Conservation (phyloP, 2,329 filamentous ascomycete genomes). For the Fusarium nygamai region DNA sequence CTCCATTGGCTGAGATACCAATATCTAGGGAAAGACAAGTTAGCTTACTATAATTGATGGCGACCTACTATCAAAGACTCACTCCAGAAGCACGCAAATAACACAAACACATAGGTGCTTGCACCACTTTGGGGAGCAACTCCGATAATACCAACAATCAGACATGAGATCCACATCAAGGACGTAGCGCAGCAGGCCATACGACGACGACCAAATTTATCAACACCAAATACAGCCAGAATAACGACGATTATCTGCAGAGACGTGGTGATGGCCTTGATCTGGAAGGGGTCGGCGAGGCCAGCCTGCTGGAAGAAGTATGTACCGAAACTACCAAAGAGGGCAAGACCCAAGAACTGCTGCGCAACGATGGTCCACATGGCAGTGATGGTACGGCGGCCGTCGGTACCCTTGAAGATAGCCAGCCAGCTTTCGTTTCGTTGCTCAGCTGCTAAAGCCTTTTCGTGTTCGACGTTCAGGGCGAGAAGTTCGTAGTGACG, state of each 20-base stretch:
- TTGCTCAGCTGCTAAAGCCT: slow-evolving; percentile 32
- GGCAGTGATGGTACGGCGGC: slow-evolving; percentile 44
- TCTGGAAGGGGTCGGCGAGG: slow-evolving; percentile 31
- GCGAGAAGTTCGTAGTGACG: slow-evolving; percentile 41
- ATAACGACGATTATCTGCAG: slow-evolving; percentile 26
- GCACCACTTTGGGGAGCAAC: slow-evolving; percentile 5
- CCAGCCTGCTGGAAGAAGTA: slow-evolving; percentile 51
- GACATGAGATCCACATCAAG: slow-evolving; percentile 9
- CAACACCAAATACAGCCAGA: slow-evolving; percentile 22
- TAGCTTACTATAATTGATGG: neutral
- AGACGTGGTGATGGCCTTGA: slow-evolving; percentile 33
- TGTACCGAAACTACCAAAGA: slow-evolving; percentile 60
- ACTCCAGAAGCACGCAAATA: slow-evolving; percentile 29
- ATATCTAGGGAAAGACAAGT: neutral
- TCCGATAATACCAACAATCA: slow-evolving; percentile 22
- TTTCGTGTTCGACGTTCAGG: slow-evolving; percentile 40
- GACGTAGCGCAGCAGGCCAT: slow-evolving; percentile 22
- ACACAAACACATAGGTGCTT: slow-evolving; percentile 13
- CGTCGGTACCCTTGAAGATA: slow-evolving; percentile 46
- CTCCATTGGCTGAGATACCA: slow-evolving; percentile 12
- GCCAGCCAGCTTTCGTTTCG: slow-evolving; percentile 42
- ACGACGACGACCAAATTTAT: slow-evolving; percentile 17
- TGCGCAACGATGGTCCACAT: slow-evolving; percentile 42
- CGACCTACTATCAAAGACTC: neutral
- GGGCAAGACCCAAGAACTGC: slow-evolving; percentile 28